Conservation (phyloP, 1,139 yeast species). For the Nematodospora anomalae region DNA sequence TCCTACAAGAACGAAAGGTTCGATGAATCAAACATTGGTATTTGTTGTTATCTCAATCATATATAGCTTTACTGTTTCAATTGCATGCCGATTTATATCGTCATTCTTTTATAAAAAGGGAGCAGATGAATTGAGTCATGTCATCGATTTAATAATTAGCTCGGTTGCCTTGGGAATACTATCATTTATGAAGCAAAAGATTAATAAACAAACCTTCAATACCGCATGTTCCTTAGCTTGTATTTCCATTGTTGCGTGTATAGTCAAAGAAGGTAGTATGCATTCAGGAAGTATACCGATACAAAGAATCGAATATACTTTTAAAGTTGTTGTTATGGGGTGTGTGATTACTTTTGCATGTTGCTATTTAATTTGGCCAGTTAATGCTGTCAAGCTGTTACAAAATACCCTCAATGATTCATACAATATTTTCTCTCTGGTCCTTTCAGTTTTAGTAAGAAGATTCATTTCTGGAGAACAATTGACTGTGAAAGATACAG, state of each 20-base stretch:
- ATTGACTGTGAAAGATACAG: conserved; percentile 37
- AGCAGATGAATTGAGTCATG: conserved; percentile 51
- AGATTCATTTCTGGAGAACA: conserved; percentile 56
- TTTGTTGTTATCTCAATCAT: conserved; percentile 58
- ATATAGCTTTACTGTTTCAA: conserved; percentile 57
- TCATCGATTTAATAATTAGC: conserved; percentile 55
- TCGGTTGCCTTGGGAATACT: conserved; percentile 62
- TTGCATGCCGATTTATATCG: conserved; percentile 55
- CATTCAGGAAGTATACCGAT: conserved; percentile 64
- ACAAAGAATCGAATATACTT: conserved; percentile 53
- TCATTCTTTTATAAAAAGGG: conserved; percentile 48
- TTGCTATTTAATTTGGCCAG: conserved; percentile 67
- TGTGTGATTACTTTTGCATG: conserved; percentile 56
- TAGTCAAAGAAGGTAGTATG: conserved; percentile 74
- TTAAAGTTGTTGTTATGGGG: conserved; percentile 63
- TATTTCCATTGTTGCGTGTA: conserved; percentile 67
- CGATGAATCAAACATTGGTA: conserved; percentile 72
- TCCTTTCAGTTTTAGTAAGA: conserved; percentile 50
- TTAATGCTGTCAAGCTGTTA: conserved; percentile 52
- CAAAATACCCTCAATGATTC: conserved; percentile 52
- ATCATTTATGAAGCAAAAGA: conserved; percentile 68
- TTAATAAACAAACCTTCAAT: conserved; percentile 68
- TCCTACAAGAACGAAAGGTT: conserved; percentile 76
- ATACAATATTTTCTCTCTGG: conserved; percentile 52
- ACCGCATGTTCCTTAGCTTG: conserved; percentile 82